Conservation (phyloP, 768 basidiomycete species). For the Cystobasidium tubakii region DNA sequence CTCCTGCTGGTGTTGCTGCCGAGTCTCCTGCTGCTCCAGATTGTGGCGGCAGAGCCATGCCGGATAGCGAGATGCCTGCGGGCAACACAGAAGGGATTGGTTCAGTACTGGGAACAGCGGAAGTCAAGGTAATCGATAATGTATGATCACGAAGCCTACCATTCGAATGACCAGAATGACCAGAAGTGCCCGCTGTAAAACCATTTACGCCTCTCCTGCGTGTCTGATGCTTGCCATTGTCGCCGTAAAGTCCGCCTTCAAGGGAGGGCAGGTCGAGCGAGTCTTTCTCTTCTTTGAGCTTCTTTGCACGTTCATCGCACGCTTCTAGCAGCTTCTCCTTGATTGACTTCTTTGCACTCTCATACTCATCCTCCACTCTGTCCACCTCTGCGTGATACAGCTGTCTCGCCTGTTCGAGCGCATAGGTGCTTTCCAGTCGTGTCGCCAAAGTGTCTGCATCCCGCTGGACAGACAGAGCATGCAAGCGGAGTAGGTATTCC, state of each 20-base stretch:
- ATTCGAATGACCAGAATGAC: not conserved
- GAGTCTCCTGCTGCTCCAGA: conserved; percentile 5
- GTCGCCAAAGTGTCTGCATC: conserved; percentile 50
- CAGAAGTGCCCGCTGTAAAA: not conserved
- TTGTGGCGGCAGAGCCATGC: conserved; percentile 20
- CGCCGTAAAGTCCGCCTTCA: not conserved
- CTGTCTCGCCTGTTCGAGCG: conserved; percentile 48
- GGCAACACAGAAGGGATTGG: not conserved
- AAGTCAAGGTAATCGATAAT: not conserved
- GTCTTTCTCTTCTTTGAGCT: conserved; percentile 53
- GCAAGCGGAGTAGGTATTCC: conserved; percentile 34
- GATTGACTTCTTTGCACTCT: conserved; percentile 50
- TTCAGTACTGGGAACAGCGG: not conserved
- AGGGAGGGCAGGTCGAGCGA: conserved; percentile 42
- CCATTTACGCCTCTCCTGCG: conserved; percentile 16
- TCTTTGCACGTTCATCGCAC: conserved; percentile 51
- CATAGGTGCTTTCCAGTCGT: conserved; percentile 50
- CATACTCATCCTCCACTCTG: conserved; percentile 52
- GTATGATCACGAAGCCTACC: not conserved
- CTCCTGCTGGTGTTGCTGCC: not conserved
- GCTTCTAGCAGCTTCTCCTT: conserved; percentile 50
- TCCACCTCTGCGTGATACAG: conserved; percentile 52
- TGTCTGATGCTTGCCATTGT: conserved; percentile 17
- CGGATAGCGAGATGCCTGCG: conserved; percentile 30
- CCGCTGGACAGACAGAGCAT: conserved; percentile 48